These are phyloP conservation scores for Curvularia verruculosa DNA, from an alignment of 2,329 filamentous ascomycete species.

Conservation along the genomic window DNA sequence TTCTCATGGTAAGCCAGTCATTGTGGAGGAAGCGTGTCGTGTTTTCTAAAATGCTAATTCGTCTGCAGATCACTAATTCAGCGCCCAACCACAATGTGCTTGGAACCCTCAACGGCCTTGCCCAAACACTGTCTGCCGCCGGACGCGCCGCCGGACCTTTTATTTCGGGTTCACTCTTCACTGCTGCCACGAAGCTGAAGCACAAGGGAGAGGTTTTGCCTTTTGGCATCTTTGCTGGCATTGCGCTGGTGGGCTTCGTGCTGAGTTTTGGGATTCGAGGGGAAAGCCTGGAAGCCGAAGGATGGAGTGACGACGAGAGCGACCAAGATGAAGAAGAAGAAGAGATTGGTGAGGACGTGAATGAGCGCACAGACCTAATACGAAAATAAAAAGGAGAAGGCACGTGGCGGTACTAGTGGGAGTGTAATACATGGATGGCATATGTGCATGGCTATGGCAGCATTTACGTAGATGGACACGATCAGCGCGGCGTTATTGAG, in stretches of 20 bases:
- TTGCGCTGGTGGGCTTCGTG: slow-evolving; percentile 80
- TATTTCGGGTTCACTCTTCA: slow-evolving; percentile 84
- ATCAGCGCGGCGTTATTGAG: slow-evolving; percentile 22
- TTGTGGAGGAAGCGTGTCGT: not conserved
- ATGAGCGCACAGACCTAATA: slow-evolving; percentile 41
- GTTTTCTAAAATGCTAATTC: not conserved
- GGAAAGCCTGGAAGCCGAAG: slow-evolving; percentile 63
- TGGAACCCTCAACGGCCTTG: slow-evolving; percentile 89
- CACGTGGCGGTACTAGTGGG: not conserved
- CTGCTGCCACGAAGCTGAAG: slow-evolving; percentile 71
- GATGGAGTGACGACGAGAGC: slow-evolving; percentile 53
- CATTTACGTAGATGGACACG: slow-evolving; percentile 4
- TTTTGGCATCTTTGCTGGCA: slow-evolving; percentile 85
- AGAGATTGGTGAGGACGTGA: slow-evolving; percentile 23
- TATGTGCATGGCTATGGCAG: slow-evolving; percentile 12
- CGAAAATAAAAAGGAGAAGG: slow-evolving; percentile 30
- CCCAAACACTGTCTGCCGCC: slow-evolving; percentile 89
- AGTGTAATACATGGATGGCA: slow-evolving; percentile 5
- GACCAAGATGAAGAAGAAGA: slow-evolving; percentile 40
- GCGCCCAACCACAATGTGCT: slow-evolving; percentile 84
- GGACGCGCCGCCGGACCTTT: slow-evolving; percentile 89
- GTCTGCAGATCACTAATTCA: slow-evolving; percentile 82
- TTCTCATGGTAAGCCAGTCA: slow-evolving; percentile 74
- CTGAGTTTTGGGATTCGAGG: slow-evolving; percentile 79
- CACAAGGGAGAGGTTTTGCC: slow-evolving; percentile 84